Evolutionary conservation across 1,139 yeast species (phyloP), one percentile per base, ranked within the genome.

Genomic region (Hyphopichia wangnamkhiaoensis): DNA sequence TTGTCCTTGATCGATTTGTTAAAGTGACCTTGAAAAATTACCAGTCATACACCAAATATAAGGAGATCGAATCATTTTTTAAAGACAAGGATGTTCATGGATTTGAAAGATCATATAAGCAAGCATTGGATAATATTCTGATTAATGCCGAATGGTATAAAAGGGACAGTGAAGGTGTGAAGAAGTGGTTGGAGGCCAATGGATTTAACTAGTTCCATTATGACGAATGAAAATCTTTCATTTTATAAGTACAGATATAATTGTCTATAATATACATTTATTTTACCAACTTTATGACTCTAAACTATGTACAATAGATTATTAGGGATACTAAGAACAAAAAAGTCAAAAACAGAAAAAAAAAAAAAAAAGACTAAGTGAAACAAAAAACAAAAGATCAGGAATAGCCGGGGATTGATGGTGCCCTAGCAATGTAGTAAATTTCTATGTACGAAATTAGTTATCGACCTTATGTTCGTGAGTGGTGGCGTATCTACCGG

Each of bases 401-500:
- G n/a, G n/a, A n/a, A n/a, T n/a, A n/a, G n/a, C n/a, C n/a, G n/a
- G n/a, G n/a, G n/a, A n/a, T n/a, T n/a, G n/a, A n/a, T n/a, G n/a
- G n/a, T n/a, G n/a, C n/a, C n/a, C n/a, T n/a, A n/a, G n/a, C n/a
- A n/a, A n/a, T n/a, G n/a, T n/a, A n/a, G n/a, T n/a, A n/a, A n/a
- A 13, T 25, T 16, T n/a, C n/a, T n/a, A n/a, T n/a, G n/a, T n/a
- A n/a, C n/a, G n/a, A 5, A 23, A 32, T 19, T 32, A 29, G 21
- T 48, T 45, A 34, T 57, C 67, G 40, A 72, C 76, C 58, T 71
- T 71, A 50, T 68, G 64, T 43, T 85, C 90, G 66, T 93, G 98
- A 53, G 86, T 82, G 70, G 86, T 80, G 52, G 95, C 97, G 61
- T 77, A 91, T 74, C 99, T 88, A 50, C 99, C 99, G 42, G 96